phyloP scores from a whole-genome alignment of 2,329 filamentous ascomycete genomes.

The Knufia petricola region DNA sequence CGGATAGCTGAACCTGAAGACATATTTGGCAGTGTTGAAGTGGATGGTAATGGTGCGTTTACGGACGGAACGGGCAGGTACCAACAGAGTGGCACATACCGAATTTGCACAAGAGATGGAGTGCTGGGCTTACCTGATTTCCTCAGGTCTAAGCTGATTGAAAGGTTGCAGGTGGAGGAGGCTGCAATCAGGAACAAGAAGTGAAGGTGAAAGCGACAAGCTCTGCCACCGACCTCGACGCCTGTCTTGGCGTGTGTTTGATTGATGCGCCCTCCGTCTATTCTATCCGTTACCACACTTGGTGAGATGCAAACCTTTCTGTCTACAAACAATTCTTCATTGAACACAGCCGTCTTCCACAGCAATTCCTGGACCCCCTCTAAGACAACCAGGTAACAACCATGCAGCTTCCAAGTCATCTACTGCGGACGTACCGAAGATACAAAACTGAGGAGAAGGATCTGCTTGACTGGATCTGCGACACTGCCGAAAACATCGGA shows the following conservation, averaged over 20 bases:
- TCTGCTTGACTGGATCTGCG: neutral
- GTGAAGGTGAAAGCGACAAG: too few species aligned
- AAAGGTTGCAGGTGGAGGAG: constrained; percentile 33
- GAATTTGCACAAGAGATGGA: constrained; percentile 50
- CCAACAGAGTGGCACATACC: constrained; percentile 53
- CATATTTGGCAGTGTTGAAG: constrained; percentile 56
- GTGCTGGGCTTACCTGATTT: constrained; percentile 44
- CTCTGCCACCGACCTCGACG: too few species aligned
- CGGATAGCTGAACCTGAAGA: constrained; percentile 56
- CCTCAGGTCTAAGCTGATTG: constrained; percentile 40
- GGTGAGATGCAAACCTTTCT: too few species aligned
- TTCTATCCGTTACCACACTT: too few species aligned
- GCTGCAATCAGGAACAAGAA: constrained; percentile 16
- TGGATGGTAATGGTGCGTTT: constrained; percentile 49
- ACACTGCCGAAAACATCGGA: neutral
- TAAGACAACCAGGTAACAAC: too few species aligned
- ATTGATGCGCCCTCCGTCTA: too few species aligned
- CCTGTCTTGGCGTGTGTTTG: neutral
- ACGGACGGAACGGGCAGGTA: constrained; percentile 48
- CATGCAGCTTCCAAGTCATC: neutral
- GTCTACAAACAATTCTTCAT: too few species aligned
- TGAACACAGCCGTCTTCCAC: too few species aligned
- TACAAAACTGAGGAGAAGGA: neutral
- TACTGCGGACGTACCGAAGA: neutral
- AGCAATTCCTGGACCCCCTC: too few species aligned